Percentiles rank a stretch among this genome's conserved stretches.
Evolutionary conservation across 768 basidiomycete genomes (phyloP).

Genomic region (Thelephora ganbajun): DNA sequence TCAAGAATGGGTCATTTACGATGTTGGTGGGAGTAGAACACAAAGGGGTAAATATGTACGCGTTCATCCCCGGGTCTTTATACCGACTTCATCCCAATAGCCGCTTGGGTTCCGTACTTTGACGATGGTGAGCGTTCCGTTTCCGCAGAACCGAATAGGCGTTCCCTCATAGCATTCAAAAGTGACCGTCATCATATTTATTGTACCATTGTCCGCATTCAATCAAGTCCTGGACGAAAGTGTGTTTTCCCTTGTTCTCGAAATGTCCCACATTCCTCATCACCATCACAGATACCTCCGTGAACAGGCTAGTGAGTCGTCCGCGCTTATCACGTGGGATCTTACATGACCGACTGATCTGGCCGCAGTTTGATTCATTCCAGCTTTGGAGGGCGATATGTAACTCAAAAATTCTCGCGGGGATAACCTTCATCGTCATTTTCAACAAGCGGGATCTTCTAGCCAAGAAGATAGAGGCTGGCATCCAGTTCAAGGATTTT

Average conservation of each 20-base stretch:
- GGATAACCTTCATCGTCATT: conserved; percentile 43
- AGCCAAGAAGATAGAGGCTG: conserved; percentile 30
- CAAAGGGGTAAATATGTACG: conserved; percentile 31
- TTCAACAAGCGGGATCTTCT: conserved; percentile 53
- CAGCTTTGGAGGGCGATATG: conserved; percentile 48
- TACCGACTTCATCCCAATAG: conserved; percentile 15
- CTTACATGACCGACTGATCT: not conserved
- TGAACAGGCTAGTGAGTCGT: conserved; percentile 44
- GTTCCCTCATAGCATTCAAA: conserved; percentile 2
- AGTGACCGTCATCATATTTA: conserved; percentile 55
- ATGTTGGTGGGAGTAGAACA: conserved; percentile 46
- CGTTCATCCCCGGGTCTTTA: not conserved
- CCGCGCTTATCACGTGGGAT: conserved; percentile 1
- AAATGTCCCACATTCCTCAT: too few species aligned
- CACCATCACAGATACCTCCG: conserved; percentile 7
- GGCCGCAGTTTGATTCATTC: conserved; percentile 48
- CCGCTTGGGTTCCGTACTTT: conserved; percentile 57
- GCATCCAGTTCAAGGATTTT: conserved; percentile 31
- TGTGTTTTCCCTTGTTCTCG: conserved; percentile 7
- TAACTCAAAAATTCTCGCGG: conserved; percentile 37
- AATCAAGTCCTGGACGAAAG: conserved; percentile 52
- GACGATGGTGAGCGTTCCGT: conserved; percentile 34
- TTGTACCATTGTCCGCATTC: conserved; percentile 52
- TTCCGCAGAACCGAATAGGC: not conserved
- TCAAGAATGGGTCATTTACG: conserved; percentile 49